Base-by-base conservation (phyloP, 768 basidiomycete species). In the Macrolepiota fuliginosa region DNA sequence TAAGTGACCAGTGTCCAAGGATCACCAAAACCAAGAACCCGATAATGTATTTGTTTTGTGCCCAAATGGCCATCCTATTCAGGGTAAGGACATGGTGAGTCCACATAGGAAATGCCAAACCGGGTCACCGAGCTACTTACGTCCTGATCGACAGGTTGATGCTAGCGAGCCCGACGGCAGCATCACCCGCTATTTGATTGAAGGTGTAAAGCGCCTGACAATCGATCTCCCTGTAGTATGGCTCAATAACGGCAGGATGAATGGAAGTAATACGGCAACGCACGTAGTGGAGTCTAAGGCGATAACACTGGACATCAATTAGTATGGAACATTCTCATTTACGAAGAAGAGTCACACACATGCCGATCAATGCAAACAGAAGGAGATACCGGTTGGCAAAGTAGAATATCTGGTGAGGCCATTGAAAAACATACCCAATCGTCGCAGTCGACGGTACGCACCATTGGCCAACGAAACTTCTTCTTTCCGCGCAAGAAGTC, bases 1-100 rank as follows among this genome's bases (percentile, higher is more conserved):
- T 83, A 50, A 90, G 71, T 0, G 85, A 84, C 88, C 88, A 90
- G 63, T 89, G 88, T 1, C 88, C 88, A 12, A 89, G 73, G 46
- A 86, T 84, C 52, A 89, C 67, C 27, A 83, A n/a, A 6, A 84
- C 69, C 11, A 90, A 73, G 7, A 77, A 61, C 4, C 74, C 71
- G 36, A 87, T 73, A 63, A 90, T 75, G 65, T 78, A 84, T 63
- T 75, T 74, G 53, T 81, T 82, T 53, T 85, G 81, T 5, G 80
- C 81, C 87, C 87, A 90, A 27, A 90, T 81, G 11, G 88, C 89
- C 72, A 89, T 83, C 13, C 71, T 71, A 57, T 42, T n/a, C 13
- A 59, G n/a, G 22, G 25, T 7, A 37, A 25, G 25, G 13, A 19
- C 39, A 32, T n/a, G 15, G 49, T 37, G 25, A 27, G 19, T 6